Evolutionary conservation across 1,139 yeast genomes (phyloP).

Genomic region (Geotrichum aggregatum): DNA sequence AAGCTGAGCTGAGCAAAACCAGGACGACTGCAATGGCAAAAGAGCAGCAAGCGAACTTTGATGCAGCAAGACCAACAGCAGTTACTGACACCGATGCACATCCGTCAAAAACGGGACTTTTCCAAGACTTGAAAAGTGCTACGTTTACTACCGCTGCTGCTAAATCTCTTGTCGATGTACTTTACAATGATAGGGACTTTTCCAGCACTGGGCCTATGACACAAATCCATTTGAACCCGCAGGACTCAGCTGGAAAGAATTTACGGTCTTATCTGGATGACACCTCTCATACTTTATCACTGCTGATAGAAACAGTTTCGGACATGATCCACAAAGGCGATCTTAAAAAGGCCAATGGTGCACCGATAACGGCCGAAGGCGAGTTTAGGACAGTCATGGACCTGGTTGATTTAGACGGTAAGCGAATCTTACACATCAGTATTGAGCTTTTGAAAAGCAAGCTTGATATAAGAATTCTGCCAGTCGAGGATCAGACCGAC

Average conservation of each 20-base stretch:
- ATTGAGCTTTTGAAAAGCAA: slow-evolving; percentile 23
- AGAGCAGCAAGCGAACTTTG: background rate
- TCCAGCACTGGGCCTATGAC: slow-evolving; percentile 6
- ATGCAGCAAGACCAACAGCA: no score
- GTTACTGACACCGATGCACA: no score
- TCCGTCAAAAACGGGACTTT: no score
- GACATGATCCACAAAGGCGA: slow-evolving; percentile 8
- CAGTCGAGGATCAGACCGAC: background rate
- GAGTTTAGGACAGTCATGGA: slow-evolving; percentile 25
- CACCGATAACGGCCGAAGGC: slow-evolving; percentile 22
- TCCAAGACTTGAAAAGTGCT: no score
- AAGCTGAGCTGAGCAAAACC: background rate
- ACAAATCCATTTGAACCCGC: background rate
- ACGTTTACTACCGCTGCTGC: background rate
- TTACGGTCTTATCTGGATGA: slow-evolving; percentile 19
- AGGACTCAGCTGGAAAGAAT: background rate
- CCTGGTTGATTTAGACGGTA: slow-evolving; percentile 24
- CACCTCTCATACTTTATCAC: slow-evolving; percentile 19
- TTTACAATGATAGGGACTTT: slow-evolving; percentile 17
- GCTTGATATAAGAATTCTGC: slow-evolving; percentile 21
- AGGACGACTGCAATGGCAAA: background rate
- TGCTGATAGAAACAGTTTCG: slow-evolving; percentile 4
- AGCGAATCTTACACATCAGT: slow-evolving; percentile 22
- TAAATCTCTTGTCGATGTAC: background rate
- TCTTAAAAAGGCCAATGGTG: slow-evolving; percentile 22